Percentiles rank a stretch among this genome's conserved stretches.
phyloP scores from a whole-genome alignment of 1,284 basidiomycete species.

The Cutaneotrichosporon sp. region DNA sequence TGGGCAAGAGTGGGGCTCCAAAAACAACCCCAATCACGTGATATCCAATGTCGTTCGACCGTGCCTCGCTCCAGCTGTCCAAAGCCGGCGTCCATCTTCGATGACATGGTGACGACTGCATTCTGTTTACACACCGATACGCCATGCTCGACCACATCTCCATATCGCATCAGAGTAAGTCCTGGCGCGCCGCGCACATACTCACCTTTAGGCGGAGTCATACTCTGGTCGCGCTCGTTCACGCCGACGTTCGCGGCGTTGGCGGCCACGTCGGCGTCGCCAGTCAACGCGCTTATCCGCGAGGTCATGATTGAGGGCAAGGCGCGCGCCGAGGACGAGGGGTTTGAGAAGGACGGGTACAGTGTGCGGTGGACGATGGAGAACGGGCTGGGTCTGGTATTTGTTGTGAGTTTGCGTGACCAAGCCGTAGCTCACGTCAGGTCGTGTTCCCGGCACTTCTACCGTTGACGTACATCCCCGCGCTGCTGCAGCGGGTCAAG shows the following conservation, averaged over 20 bases:
- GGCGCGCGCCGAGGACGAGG: constrained; percentile 55
- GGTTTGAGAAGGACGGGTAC: constrained; percentile 85
- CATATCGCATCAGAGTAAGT: constrained; percentile 76
- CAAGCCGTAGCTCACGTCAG: constrained; percentile 49
- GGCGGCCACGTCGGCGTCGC: constrained; percentile 70
- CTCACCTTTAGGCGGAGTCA: constrained; percentile 65
- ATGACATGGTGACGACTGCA: background rate
- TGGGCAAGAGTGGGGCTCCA: too few species aligned
- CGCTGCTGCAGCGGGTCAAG: constrained; percentile 73
- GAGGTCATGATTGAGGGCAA: constrained; percentile 80
- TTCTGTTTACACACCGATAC: background rate
- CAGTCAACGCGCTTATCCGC: constrained; percentile 81
- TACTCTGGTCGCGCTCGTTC: constrained; percentile 88
- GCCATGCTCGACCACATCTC: constrained; percentile 81
- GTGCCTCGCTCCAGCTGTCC: too few species aligned
- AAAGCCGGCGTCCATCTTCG: too few species aligned
- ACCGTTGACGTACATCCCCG: constrained; percentile 88
- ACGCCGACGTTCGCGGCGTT: constrained; percentile 73
- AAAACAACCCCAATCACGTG: too few species aligned
- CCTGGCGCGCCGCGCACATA: background rate
- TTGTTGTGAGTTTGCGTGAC: constrained; percentile 70
- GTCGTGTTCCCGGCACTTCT: constrained; percentile 96
- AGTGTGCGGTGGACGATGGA: constrained; percentile 87
- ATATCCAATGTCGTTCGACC: too few species aligned
- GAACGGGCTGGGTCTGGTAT: constrained; percentile 88